Evolutionary conservation across 2,329 filamentous ascomycete genomes (phyloP).

Genomic region (Colletotrichum neosansevieriae): DNA sequence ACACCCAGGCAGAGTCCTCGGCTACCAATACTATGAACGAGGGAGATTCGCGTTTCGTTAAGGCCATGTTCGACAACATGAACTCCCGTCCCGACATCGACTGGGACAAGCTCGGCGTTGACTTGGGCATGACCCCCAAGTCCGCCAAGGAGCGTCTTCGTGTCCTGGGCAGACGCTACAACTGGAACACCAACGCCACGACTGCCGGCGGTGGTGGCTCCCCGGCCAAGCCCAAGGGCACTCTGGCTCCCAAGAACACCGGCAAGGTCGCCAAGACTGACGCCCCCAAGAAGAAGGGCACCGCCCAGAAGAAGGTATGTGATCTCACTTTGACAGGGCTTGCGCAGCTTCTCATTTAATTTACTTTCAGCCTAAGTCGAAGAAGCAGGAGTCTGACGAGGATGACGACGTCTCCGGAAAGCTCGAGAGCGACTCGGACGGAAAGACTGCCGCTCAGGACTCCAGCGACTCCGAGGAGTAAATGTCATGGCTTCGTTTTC

Average conservation of each 20-base stretch:
- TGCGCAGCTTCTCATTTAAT: background rate
- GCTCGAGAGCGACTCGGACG: slow-evolving; percentile 33
- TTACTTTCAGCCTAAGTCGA: slow-evolving; percentile 1
- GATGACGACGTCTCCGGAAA: slow-evolving; percentile 26
- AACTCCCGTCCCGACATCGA: slow-evolving; percentile 55
- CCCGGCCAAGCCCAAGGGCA: slow-evolving; percentile 48
- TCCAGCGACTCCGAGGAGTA: background rate
- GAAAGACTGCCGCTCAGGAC: slow-evolving; percentile 27
- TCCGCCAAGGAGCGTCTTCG: slow-evolving; percentile 56
- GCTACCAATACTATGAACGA: slow-evolving; percentile 47
- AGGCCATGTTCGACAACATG: slow-evolving; percentile 57
- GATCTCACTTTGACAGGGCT: background rate
- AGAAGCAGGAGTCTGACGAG: background rate
- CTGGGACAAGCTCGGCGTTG: slow-evolving; percentile 53
- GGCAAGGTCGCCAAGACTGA: slow-evolving; percentile 50
- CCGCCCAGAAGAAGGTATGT: slow-evolving; percentile 45
- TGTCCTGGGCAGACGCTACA: slow-evolving; percentile 54
- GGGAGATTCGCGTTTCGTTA: slow-evolving; percentile 54
- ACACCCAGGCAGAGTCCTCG: slow-evolving; percentile 38
- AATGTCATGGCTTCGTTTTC: background rate
- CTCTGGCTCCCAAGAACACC: slow-evolving; percentile 40
- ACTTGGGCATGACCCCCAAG: slow-evolving; percentile 50
- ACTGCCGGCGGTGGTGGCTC: slow-evolving; percentile 13
- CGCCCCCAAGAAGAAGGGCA: slow-evolving; percentile 43
- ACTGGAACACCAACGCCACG: slow-evolving; percentile 49